phyloP scores from a whole-genome alignment of 345 rosid genomes.

The Citropsis articulata region DNA sequence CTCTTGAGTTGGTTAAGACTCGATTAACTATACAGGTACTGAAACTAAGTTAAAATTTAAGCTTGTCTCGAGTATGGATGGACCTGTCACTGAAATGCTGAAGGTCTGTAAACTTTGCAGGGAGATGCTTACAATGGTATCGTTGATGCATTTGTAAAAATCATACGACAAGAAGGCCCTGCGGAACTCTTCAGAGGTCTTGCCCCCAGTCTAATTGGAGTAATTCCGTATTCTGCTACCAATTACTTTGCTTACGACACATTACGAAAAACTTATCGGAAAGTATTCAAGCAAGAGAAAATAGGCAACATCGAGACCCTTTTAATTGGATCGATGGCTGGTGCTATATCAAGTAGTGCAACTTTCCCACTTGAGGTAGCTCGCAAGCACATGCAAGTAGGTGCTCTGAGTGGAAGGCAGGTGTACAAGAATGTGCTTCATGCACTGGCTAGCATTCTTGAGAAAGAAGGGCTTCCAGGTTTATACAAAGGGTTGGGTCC shows the following conservation, averaged over 20 bases:
- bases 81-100: neutral
- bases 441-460: slow-evolving; percentile 78
- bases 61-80: neutral
- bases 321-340: slow-evolving; percentile 80
- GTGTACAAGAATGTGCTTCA: slow-evolving; percentile 84
- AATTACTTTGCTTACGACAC: slow-evolving; percentile 93
- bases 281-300: slow-evolving; percentile 68
- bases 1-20: slow-evolving; percentile 89
- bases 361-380: slow-evolving; percentile 97
- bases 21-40: slow-evolving; percentile 88
- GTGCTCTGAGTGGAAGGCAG: slow-evolving; percentile 83
- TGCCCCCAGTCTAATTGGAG: slow-evolving; percentile 92
- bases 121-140: slow-evolving; percentile 76
- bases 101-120: slow-evolving; percentile 41
- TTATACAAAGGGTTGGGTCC: slow-evolving; percentile 91
- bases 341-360: slow-evolving; percentile 87
- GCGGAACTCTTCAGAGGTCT: slow-evolving; percentile 92
- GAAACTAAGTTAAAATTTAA: neutral
- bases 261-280: slow-evolving; percentile 63
- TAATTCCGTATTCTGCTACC: slow-evolving; percentile 89
- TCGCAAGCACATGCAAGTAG: slow-evolving; percentile 97
- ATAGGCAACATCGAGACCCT: slow-evolving; percentile 90
- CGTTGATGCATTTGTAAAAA: slow-evolving; percentile 73
- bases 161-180: slow-evolving; percentile 73
- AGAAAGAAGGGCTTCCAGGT: slow-evolving; percentile 76